Conservation (phyloP, 2,329 filamentous ascomycete species). For the Aureobasidium zeae region DNA sequence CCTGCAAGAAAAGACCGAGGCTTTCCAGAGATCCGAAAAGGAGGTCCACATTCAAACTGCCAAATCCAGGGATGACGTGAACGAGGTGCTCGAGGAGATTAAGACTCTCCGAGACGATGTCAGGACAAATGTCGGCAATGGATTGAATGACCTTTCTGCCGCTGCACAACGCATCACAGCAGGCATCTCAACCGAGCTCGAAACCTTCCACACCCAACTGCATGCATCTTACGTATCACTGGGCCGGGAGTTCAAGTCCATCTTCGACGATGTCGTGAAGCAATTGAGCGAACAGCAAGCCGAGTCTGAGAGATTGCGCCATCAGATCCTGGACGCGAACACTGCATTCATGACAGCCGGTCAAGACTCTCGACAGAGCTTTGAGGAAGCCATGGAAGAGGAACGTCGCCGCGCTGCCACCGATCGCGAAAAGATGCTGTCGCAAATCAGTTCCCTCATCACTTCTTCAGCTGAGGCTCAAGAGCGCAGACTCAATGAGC, state of each 20-base stretch:
- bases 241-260: constrained; percentile 73
- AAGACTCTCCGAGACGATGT: constrained; percentile 81
- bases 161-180: constrained; percentile 83
- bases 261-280: constrained; percentile 72
- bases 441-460: constrained; percentile 69
- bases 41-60: constrained; percentile 60
- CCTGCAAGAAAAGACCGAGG: constrained; percentile 57
- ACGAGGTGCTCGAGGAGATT: constrained; percentile 84
- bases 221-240: constrained; percentile 76
- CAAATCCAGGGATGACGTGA: constrained; percentile 73
- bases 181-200: constrained; percentile 78
- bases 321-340: constrained; percentile 63
- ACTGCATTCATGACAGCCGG: constrained; percentile 60
- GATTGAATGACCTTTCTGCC: constrained; percentile 69
- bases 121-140: constrained; percentile 75
- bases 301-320: constrained; percentile 64
- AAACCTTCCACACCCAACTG: constrained; percentile 73
- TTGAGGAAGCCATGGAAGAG: constrained; percentile 63
- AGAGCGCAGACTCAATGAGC: constrained; percentile 58
- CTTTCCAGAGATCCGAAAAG: constrained; percentile 58
- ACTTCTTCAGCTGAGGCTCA: constrained; percentile 65
- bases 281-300: constrained; percentile 67
- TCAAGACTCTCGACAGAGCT: constrained; percentile 52
- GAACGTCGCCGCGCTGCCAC: constrained; percentile 63
- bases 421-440: constrained; percentile 65